Evolutionary conservation across 371 early-diverging fungal genomes (phyloP), one percentile per base, ranked within the genome.

Genomic region (Mucor velutinosus): DNA sequence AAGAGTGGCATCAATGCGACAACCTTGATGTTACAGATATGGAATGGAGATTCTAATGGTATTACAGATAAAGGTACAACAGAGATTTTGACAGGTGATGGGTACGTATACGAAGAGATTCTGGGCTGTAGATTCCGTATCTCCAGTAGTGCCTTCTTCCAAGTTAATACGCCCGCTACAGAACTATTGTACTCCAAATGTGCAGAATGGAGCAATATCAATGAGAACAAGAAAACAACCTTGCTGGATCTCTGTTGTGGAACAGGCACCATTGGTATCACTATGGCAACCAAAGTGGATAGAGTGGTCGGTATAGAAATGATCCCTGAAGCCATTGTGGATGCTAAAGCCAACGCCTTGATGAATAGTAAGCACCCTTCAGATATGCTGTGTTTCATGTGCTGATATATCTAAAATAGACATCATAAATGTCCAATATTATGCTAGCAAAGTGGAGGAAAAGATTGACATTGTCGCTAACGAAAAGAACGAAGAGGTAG

Each of bases 241-340:
- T 70, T 93, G 25, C 75, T 94, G 27, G 95, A 94, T 72, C 76
- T 95, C 19, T 95, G 96, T 78, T 94, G 94, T 76, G 96, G 96
- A 25, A 94, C 94, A 7, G 95, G 95, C 29, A 93, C 93, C 11
- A 94, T 95, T 72, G 96, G 96, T 23, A 87, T 94, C 49, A 86
- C 89, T 14, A 86, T 94, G 88, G 90, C 94, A 1, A 70, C 80
- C 49, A 73, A 71, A 6, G 89, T 92, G 10, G 87, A 89, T 58
- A 73, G 80, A 23, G 92, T 95, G 12, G 70, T 93, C 66, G 96
- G 94, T 7, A 82, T 94, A 37, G 96, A 95, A 65, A 81, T 94
- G 71, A 79, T 87, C 23, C 71, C 77, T 17, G 84, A 86, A 29
- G 94, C 96, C 11, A 80, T 95, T 64, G 83, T 87, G 3, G 93